phyloP scores from a whole-genome alignment of 129 eudicot species.

The Chrysanthemum makinoi region DNA sequence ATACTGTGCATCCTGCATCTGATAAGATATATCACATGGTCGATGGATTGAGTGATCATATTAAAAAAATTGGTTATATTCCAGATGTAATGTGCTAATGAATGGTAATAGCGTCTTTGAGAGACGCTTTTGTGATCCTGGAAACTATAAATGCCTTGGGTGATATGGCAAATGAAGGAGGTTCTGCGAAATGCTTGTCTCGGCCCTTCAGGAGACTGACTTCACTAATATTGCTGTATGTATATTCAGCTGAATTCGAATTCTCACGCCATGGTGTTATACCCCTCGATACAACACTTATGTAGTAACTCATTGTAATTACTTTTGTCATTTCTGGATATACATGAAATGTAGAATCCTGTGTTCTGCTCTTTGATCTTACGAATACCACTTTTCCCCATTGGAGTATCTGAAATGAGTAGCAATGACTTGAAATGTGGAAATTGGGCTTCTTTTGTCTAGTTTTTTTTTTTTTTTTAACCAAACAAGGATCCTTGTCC shows the following conservation, averaged over 20 bases:
- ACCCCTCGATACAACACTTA: constrained; percentile 20
- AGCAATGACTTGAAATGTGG: constrained; percentile 1
- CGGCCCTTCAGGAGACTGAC: constrained; percentile 3
- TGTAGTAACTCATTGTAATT: constrained; percentile 26
- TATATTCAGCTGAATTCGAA: constrained; percentile 17
- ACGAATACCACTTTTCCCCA: background rate
- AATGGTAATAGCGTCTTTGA: background rate
- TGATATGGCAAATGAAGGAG: background rate
- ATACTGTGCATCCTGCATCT: constrained; percentile 57
- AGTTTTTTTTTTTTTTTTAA: too few species aligned
- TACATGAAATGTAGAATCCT: constrained; percentile 27
- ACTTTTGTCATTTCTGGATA: constrained; percentile 17
- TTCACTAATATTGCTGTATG: constrained; percentile 24
- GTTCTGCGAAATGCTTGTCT: background rate
- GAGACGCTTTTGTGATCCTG: background rate
- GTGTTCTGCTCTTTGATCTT: constrained; percentile 8
- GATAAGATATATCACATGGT: constrained; percentile 67
- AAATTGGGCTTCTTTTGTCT: too few species aligned
- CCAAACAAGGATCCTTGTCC: background rate
- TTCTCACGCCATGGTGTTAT: constrained; percentile 5
- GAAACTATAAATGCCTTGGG: background rate
- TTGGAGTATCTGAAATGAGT: background rate
- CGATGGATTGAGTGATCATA: constrained; percentile 57
- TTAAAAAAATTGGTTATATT: constrained; percentile 43
- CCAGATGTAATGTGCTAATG: constrained; percentile 30